Conservation (phyloP, 1,139 yeast genomes). For the Eremothecium gossypii region DNA sequence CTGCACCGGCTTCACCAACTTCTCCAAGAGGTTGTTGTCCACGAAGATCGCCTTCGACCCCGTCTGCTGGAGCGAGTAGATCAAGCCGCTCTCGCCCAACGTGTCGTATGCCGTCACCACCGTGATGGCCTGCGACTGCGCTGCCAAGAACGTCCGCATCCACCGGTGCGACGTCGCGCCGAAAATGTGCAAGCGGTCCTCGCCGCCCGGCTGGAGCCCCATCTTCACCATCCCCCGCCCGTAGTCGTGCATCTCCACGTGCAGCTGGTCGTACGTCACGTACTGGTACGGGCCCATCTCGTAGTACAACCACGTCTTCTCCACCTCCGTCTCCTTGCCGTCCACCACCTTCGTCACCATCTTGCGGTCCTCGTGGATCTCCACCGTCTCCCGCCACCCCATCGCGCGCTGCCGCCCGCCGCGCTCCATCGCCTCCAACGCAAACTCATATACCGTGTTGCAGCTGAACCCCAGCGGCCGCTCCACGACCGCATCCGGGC, state of each 20-base stretch:
- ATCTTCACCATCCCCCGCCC: constrained; percentile 70
- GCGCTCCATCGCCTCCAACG: constrained; percentile 53
- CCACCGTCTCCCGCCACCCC: constrained; percentile 73
- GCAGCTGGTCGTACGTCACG: constrained; percentile 53
- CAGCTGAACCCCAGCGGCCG: constrained; percentile 54
- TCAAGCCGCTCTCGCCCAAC: constrained; percentile 83
- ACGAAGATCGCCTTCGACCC: constrained; percentile 71
- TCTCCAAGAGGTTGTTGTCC: constrained; percentile 61
- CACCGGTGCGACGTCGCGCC: constrained; percentile 81
- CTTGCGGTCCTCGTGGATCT: constrained; percentile 69
- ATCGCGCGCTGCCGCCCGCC: constrained; percentile 50
- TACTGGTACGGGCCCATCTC: constrained; percentile 69
- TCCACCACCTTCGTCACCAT: constrained; percentile 65
- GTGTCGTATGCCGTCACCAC: constrained; percentile 97
- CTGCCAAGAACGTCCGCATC: constrained; percentile 82
- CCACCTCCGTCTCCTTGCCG: constrained; percentile 62
- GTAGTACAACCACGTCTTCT: constrained; percentile 80
- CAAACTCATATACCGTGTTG: constrained; percentile 60
- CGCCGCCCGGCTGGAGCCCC: constrained; percentile 60
- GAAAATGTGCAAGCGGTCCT: constrained; percentile 67
- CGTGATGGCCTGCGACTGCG: constrained; percentile 69
- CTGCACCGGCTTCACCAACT: constrained; percentile 63
- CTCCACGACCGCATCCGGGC: constrained; percentile 44
- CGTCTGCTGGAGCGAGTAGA: constrained; percentile 77
- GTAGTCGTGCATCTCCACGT: constrained; percentile 40